Percentiles rank a stretch among this genome's conserved stretches.
These are phyloP conservation scores for Picochlorum sp. DNA, from an alignment of 139 green algal species.

Conservation along the genomic window DNA sequence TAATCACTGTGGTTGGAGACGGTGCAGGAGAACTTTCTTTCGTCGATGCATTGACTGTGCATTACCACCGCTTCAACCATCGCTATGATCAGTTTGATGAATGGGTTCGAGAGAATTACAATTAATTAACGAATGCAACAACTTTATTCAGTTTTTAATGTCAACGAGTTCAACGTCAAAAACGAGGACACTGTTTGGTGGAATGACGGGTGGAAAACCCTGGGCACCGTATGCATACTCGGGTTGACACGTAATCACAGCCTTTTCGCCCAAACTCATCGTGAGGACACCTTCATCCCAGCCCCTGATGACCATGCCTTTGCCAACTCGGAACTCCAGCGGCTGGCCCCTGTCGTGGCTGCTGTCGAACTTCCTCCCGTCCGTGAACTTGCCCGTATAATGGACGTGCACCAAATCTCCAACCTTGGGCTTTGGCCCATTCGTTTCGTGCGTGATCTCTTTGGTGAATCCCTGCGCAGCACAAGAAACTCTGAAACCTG, in stretches of 20 bases:
- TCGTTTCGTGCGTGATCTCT: constrained; percentile 11
- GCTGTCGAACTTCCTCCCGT: constrained; percentile 73
- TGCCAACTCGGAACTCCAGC: constrained; percentile 55
- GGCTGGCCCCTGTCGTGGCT: constrained; percentile 42
- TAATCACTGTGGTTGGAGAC: neutral
- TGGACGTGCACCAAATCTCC: neutral
- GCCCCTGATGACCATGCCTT: constrained; percentile 20
- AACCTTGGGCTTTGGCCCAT: constrained; percentile 10
- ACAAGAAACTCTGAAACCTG: neutral
- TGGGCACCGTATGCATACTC: constrained; percentile 27
- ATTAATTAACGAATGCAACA: neutral
- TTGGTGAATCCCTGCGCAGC: constrained; percentile 18
- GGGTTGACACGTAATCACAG: constrained; percentile 17
- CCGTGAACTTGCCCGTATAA: constrained; percentile 19
- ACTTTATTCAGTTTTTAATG: neutral
- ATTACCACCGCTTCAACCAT: constrained; percentile 1
- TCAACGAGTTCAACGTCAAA: constrained; percentile 30
- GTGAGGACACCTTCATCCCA: constrained; percentile 29
- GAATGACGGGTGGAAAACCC: constrained; percentile 22
- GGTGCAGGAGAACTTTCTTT: constrained; percentile 5
- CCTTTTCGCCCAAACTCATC: constrained; percentile 13
- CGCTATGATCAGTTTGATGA: constrained; percentile 11
- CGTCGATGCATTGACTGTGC: constrained; percentile 5
- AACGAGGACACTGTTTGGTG: constrained; percentile 15
- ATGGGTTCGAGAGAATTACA: constrained; percentile 3